Percentiles rank a stretch among this genome's conserved stretches.
phyloP scores from a whole-genome alignment of 2,329 filamentous ascomycete genomes.

The Epichloe gansuensis region DNA sequence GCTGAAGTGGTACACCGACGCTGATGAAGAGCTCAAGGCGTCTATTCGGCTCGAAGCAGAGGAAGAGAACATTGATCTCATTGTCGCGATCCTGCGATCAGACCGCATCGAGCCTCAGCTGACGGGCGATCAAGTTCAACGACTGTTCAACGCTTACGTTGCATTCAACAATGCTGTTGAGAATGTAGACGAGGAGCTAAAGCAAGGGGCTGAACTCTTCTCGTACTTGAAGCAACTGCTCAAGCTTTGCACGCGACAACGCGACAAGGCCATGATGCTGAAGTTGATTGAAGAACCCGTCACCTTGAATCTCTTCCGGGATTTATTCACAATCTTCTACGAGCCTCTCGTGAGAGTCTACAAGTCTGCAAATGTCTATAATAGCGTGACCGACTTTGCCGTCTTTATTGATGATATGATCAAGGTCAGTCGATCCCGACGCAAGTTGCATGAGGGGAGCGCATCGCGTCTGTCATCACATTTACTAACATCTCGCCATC shows the following conservation, averaged over 20 bases:
- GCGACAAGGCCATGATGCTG: conserved; percentile 97
- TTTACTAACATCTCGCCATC: conserved; percentile 9
- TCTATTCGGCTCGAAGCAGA: conserved; percentile 61
- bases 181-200: conserved; percentile 77
- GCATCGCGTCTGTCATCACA: too few relatives aligned
- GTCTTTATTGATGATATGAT: conserved; percentile 90
- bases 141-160: conserved; percentile 86
- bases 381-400: conserved; percentile 91
- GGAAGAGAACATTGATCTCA: conserved; percentile 64
- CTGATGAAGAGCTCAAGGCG: conserved; percentile 62
- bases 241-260: conserved; percentile 79
- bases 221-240: conserved; percentile 89
- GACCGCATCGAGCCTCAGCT: conserved; percentile 63
- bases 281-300: conserved; percentile 90
- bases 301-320: conserved; percentile 90
- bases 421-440: conserved; percentile 33
- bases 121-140: conserved; percentile 61
- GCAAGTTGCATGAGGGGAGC: neutral
- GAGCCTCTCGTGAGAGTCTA: conserved; percentile 94
- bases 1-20: conserved; percentile 64
- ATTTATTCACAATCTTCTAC: conserved; percentile 97
- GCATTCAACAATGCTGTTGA: conserved; percentile 93
- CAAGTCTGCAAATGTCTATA: conserved; percentile 97
- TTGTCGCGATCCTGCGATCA: conserved; percentile 73
- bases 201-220: conserved; percentile 81